Evolutionary conservation across 1,284 basidiomycete species (phyloP).

Genomic region (Pseudozyma tsukubaensis): DNA sequence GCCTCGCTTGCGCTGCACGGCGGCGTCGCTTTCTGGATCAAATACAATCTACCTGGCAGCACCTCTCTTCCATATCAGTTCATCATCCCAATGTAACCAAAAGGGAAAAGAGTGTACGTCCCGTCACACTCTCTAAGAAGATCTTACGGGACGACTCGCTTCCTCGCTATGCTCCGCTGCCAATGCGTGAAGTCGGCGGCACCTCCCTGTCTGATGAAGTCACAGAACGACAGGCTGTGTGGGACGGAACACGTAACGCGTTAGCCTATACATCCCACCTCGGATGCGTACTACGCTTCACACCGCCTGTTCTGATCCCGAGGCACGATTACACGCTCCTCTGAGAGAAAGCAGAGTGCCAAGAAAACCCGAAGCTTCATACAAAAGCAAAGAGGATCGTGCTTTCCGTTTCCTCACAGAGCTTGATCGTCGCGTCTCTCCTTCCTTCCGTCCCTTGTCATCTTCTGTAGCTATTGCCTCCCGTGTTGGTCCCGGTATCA

Average conservation of each 20-base stretch:
- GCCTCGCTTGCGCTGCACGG: conserved; percentile 2
- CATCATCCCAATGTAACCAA: not conserved
- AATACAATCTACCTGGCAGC: conserved; percentile 26
- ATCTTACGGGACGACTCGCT: too few species aligned
- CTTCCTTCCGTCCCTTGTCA: not conserved
- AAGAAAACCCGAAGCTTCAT: not conserved
- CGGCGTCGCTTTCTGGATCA: conserved; percentile 28
- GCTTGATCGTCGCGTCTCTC: conserved; percentile 5
- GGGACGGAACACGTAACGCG: conserved; percentile 1
- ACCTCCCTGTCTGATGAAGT: conserved; percentile 4
- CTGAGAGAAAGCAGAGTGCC: too few species aligned
- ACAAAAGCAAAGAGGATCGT: conserved; percentile 14
- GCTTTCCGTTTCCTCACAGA: not conserved
- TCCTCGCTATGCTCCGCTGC: too few species aligned
- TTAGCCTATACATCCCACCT: too few species aligned
- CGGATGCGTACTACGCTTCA: too few species aligned
- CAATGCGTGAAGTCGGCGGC: too few species aligned
- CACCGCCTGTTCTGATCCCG: too few species aligned
- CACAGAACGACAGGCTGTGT: not conserved
- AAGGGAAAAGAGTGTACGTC: too few species aligned
- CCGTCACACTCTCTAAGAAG: too few species aligned
- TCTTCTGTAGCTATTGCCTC: too few species aligned
- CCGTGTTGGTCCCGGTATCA: not conserved
- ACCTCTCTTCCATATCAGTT: not conserved
- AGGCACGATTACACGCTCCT: too few species aligned